Percentiles rank a stretch among this genome's conserved stretches.
Conservation (phyloP, 2,329 filamentous ascomycete species). For the Calonectria naviculata region DNA sequence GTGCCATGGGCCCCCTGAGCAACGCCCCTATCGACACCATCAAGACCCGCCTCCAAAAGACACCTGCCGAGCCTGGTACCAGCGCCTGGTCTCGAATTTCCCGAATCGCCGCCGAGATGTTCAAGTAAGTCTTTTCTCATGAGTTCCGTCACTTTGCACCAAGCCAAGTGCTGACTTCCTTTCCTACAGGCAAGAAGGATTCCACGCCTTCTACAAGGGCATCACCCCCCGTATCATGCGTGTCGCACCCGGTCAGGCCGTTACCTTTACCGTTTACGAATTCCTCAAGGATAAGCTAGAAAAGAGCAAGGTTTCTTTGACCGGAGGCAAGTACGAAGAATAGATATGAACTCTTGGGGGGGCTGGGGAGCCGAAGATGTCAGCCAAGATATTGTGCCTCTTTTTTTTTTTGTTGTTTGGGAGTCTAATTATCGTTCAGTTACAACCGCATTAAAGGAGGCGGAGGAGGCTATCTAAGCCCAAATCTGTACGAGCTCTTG, state of each 20-base stretch:
- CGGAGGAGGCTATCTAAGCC: conserved; percentile 28
- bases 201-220: conserved; percentile 97
- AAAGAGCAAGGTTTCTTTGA: conserved; percentile 68
- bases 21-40: conserved; percentile 99
- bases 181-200: conserved; percentile 80
- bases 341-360: conserved; percentile 47
- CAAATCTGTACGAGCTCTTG: conserved; percentile 12
- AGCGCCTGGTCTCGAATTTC: conserved; percentile 84
- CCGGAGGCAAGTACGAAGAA: conserved; percentile 76
- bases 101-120: conserved; percentile 84
- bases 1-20: conserved; percentile 94
- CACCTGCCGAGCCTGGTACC: conserved; percentile 82
- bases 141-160: neutral
- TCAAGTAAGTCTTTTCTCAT: conserved; percentile 65
- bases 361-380: neutral
- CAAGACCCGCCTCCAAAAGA: conserved; percentile 96
- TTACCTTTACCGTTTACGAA: conserved; percentile 83
- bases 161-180: conserved; percentile 18
- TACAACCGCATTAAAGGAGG: conserved; percentile 25
- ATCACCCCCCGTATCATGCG: conserved; percentile 98
- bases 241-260: conserved; percentile 93
- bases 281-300: conserved; percentile 80
- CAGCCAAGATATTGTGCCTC: neutral
- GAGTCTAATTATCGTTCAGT: conserved; percentile 32
- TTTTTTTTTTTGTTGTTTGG: conserved; percentile 9